Percentiles rank a stretch among this genome's conserved stretches.
phyloP scores from a whole-genome alignment of 2,329 filamentous ascomycete species.

The Didymella sp. region DNA sequence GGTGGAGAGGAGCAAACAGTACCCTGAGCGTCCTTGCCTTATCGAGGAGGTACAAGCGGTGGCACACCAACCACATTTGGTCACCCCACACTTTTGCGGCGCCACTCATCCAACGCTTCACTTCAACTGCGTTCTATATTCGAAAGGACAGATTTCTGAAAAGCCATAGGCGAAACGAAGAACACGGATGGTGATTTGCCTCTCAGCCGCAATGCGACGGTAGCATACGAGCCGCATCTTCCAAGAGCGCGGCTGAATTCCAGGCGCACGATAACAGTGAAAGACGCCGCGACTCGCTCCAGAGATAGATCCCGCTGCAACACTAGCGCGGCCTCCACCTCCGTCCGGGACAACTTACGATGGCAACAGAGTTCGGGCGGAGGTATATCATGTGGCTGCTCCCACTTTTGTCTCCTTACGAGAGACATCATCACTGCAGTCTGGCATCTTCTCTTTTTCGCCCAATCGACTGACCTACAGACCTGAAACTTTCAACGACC shows the following conservation, averaged over 20 bases:
- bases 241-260: slow-evolving; percentile 7
- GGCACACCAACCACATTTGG: slow-evolving; percentile 27
- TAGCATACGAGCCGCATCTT: slow-evolving; percentile 22
- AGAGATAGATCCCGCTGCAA: slow-evolving; percentile 35
- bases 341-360: slow-evolving; percentile 30
- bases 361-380: slow-evolving; percentile 35
- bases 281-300: slow-evolving; percentile 26
- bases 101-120: slow-evolving; percentile 22
- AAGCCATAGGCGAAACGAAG: not conserved
- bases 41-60: slow-evolving; percentile 43
- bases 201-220: slow-evolving; percentile 16
- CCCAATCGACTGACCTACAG: slow-evolving; percentile 1
- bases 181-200: not conserved
- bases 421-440: slow-evolving; percentile 7
- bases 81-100: slow-evolving; percentile 40
- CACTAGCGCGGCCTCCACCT: slow-evolving; percentile 38
- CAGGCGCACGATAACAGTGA: slow-evolving; percentile 29
- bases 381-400: slow-evolving; percentile 45
- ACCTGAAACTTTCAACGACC: slow-evolving; percentile 2
- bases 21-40: slow-evolving; percentile 5
- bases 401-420: slow-evolving; percentile 23
- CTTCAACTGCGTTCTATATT: not conserved
- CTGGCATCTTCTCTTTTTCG: not conserved
- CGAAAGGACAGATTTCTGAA: slow-evolving; percentile 11
- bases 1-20: slow-evolving; percentile 15